Evolutionary conservation across 1,139 yeast genomes (phyloP).

Genomic region (Suhomyces choctaworum): DNA sequence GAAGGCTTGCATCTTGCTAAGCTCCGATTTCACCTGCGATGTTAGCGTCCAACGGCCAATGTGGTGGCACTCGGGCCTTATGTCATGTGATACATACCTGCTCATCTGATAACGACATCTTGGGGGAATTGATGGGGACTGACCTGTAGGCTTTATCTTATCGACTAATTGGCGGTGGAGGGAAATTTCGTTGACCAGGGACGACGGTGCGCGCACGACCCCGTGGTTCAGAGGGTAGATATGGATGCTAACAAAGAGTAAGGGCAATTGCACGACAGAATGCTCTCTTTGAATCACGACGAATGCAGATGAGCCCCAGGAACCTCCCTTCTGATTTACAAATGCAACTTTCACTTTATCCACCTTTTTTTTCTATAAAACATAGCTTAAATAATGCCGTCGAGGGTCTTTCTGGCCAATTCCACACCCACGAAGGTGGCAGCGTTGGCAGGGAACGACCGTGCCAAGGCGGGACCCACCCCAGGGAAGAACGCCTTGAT

Average conservation of each 20-base stretch:
- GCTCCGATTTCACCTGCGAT: conserved; percentile 86
- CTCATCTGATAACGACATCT: conserved; percentile 49
- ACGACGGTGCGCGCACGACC: conserved; percentile 13
- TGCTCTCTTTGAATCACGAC: no score
- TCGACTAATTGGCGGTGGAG: conserved; percentile 6
- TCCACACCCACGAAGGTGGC: conserved; percentile 97
- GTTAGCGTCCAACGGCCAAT: conserved; percentile 14
- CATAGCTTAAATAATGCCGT: conserved; percentile 26
- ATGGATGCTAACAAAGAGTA: no score
- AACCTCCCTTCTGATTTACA: no score
- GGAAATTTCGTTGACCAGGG: conserved; percentile 10
- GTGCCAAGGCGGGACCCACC: conserved; percentile 88
- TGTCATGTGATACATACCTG: conserved; percentile 44
- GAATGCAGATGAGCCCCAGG: no score
- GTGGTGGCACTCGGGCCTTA: background rate
- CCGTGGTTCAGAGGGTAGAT: background rate
- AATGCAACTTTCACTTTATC: no score
- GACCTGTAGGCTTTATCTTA: conserved; percentile 9
- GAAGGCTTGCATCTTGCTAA: conserved; percentile 97
- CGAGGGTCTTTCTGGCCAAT: conserved; percentile 71
- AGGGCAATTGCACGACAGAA: no score
- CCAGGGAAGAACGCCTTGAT: conserved; percentile 96
- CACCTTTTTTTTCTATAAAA: no score
- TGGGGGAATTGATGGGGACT: conserved; percentile 11
- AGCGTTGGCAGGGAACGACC: conserved; percentile 98